Conservation (phyloP, 208 protist genomes). For the Strigomonas galati region DNA sequence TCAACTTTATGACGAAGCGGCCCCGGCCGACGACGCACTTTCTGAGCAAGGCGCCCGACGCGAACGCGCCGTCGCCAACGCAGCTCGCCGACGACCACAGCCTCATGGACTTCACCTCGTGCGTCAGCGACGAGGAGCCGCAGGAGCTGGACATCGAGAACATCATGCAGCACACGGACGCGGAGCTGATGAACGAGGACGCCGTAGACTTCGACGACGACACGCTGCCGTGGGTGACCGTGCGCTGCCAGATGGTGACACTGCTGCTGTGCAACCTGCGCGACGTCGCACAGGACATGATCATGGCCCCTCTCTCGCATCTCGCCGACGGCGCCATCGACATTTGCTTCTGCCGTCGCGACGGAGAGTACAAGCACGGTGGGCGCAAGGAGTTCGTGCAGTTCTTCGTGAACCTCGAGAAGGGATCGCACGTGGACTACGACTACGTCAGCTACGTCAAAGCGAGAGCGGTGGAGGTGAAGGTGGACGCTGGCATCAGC, state of each 20-base stretch:
- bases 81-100: not conserved
- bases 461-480: constrained; percentile 71
- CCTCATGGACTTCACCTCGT: constrained; percentile 1
- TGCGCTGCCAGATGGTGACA: constrained; percentile 60
- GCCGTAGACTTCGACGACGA: constrained; percentile 63
- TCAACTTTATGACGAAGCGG: not conserved
- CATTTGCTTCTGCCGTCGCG: constrained; percentile 52
- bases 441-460: constrained; percentile 78
- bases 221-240: constrained; percentile 68
- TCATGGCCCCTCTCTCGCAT: constrained; percentile 73
- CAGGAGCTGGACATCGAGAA: constrained; percentile 8
- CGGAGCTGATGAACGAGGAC: constrained; percentile 42
- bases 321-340: constrained; percentile 80
- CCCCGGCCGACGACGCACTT: constrained; percentile 8
- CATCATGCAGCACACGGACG: constrained; percentile 25
- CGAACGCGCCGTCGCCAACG: not conserved
- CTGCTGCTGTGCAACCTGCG: constrained; percentile 68
- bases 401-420: constrained; percentile 61
- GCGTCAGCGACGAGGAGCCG: constrained; percentile 1
- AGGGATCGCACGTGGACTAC: constrained; percentile 59
- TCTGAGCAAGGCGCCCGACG: not conserved
- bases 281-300: constrained; percentile 69
- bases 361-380: constrained; percentile 20
- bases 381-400: constrained; percentile 65
- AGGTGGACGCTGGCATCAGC: constrained; percentile 55